Base-by-base conservation (phyloP, 352 stramenopile genomes). In the Peronospora tabacina region DNA sequence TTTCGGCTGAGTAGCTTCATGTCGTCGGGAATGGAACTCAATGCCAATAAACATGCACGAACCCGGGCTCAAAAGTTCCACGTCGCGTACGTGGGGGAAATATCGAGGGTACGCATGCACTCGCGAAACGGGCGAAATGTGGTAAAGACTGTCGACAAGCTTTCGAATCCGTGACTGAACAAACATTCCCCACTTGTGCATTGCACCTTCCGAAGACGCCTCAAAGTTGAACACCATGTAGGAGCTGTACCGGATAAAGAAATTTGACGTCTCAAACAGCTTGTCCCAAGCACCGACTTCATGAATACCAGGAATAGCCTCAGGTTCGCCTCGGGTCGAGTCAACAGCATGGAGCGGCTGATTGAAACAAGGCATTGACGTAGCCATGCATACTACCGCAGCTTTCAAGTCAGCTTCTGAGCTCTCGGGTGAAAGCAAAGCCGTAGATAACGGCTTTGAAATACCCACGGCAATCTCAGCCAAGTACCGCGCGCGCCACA, bases 1-100 rank as follows among this genome's bases (percentile, higher is more conserved):
- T 48, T 87, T 72, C 16, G 63, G 58, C 2, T 55, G 52, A 44
- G 68, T 15, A 2, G 13, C 30, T 28, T 69, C 47, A n/a, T 66
- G 44, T 9, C 73, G 68, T 12, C 66, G 68, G 17, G 61, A 65
- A 28, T 87, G 68, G 43, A 90, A 88, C 43, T 91, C 81, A 19
- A 90, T 68, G 7, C 81, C 81, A 52, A 92, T 86, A 46, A 90
- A 87, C 72, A 90, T 76, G 34, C 74, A 92, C 22, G 79, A 85
- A 7, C 75, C 76, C 4, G 72, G 72, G 6, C 52, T 58, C 7
- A 55, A n/a, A 7, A 65, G 61, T 5, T 58, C 50, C 12, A 55
- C 61, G 16, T 71, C 51, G 30, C 61, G 75, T 29, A 69, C 83
- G 40, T 76, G 68, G 0, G 71, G 55, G 42, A 88, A 88, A 55